These are phyloP conservation scores for Erythrophleum ivorense DNA, from an alignment of 331 rosid species.

Conservation along the genomic window DNA sequence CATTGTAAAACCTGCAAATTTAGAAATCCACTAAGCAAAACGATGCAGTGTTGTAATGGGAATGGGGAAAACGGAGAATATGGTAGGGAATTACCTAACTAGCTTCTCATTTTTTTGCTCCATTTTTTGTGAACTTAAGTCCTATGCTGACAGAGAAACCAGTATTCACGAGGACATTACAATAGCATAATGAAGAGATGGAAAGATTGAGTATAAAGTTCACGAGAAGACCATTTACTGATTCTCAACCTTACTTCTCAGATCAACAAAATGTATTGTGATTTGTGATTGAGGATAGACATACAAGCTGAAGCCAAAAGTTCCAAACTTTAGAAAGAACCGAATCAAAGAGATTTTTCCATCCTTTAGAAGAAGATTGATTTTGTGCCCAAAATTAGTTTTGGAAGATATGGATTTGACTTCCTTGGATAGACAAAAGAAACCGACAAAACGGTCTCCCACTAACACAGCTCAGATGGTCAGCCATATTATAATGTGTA, in stretches of 20 bases:
- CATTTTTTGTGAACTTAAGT: conserved; percentile 46
- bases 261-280: conserved; percentile 23
- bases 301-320: background rate
- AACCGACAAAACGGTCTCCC: conserved; percentile 47
- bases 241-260: conserved; percentile 13
- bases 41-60: background rate
- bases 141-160: conserved; percentile 33
- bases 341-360: background rate
- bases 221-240: background rate
- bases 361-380: conserved; percentile 27
- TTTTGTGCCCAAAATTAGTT: conserved; percentile 12
- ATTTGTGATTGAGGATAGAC: background rate
- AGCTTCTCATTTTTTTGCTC: conserved; percentile 63
- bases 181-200: conserved; percentile 23
- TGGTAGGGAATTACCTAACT: conserved; percentile 54
- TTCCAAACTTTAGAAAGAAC: background rate
- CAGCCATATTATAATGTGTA: conserved; percentile 30
- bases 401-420: conserved; percentile 46
- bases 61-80: background rate
- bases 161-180: background rate
- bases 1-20: conserved; percentile 59
- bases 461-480: conserved; percentile 52
- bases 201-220: background rate
- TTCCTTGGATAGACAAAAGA: conserved; percentile 32
- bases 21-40: conserved; percentile 38